Conservation (phyloP, 1,284 basidiomycete genomes). For the Irpex sp. region DNA sequence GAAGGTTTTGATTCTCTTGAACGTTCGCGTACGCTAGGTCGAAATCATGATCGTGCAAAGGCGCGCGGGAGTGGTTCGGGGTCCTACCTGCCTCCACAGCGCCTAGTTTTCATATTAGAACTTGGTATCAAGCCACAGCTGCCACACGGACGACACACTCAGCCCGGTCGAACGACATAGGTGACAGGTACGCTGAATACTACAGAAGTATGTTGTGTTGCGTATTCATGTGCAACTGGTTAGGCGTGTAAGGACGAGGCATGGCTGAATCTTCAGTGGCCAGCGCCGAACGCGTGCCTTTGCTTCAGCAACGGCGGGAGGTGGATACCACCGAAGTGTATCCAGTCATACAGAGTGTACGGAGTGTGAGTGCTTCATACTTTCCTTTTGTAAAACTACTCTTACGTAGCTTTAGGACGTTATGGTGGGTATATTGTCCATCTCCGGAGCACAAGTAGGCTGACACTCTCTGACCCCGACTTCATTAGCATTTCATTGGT, state of each 20-base stretch:
- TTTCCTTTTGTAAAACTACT: slow-evolving; percentile 7
- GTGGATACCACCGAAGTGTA: slow-evolving; percentile 59
- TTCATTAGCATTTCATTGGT: slow-evolving; percentile 60
- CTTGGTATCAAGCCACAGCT: too few relatives aligned
- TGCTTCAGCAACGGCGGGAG: slow-evolving; percentile 36
- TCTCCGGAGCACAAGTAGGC: not conserved
- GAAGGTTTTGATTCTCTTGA: too few relatives aligned
- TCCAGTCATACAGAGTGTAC: slow-evolving; percentile 70
- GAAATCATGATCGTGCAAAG: too few relatives aligned
- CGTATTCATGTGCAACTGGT: not conserved
- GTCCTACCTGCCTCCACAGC: too few relatives aligned
- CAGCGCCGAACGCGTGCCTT: slow-evolving; percentile 28
- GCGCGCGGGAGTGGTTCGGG: too few relatives aligned
- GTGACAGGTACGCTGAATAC: too few relatives aligned
- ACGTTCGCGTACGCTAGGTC: too few relatives aligned
- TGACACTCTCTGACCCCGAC: slow-evolving; percentile 1
- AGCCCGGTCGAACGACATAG: too few relatives aligned
- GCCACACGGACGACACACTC: too few relatives aligned
- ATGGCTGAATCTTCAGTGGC: slow-evolving; percentile 14
- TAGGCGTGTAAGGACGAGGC: not conserved
- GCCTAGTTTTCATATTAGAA: too few relatives aligned
- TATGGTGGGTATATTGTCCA: slow-evolving; percentile 35
- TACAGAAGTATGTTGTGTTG: not conserved
- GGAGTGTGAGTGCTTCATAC: slow-evolving; percentile 38
- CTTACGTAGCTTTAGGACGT: slow-evolving; percentile 44